phyloP scores from a whole-genome alignment of 2,329 filamentous ascomycete species.

The Scedosporium apiospermum region DNA sequence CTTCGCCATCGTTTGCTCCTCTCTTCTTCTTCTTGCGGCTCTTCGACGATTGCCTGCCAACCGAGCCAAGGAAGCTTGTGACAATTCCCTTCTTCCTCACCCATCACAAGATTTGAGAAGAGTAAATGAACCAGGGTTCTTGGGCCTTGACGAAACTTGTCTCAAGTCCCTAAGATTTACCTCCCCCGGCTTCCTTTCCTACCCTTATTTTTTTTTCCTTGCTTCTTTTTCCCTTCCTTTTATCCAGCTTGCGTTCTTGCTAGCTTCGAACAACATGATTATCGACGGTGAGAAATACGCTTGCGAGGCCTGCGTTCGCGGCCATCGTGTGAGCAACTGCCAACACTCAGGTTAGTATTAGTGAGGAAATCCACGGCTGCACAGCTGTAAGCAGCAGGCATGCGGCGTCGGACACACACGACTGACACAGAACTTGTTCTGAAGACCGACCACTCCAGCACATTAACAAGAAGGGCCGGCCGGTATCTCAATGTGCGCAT shows the following conservation, averaged over 20 bases:
- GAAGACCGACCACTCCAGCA: constrained; percentile 83
- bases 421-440: background rate
- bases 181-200: background rate
- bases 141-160: background rate
- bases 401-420: background rate
- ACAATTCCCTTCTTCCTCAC: background rate
- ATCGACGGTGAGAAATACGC: constrained; percentile 96
- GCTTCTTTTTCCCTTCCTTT: background rate
- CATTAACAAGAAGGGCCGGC: constrained; percentile 95
- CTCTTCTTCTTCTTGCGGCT: background rate
- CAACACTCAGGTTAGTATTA: constrained; percentile 75
- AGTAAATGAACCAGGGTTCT: background rate
- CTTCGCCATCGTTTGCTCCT: background rate
- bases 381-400: no score
- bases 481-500: constrained; percentile 95
- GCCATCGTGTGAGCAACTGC: constrained; percentile 98
- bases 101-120: background rate
- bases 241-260: background rate
- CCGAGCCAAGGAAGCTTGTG: background rate
- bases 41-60: background rate
- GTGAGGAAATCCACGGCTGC: constrained; percentile 12
- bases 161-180: background rate
- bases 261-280: constrained; percentile 48
- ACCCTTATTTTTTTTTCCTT: background rate
- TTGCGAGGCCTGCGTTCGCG: constrained; percentile 95